Evolutionary conservation across 2,329 filamentous ascomycete genomes (phyloP).

Genomic region (Sporothrix mexicana): DNA sequence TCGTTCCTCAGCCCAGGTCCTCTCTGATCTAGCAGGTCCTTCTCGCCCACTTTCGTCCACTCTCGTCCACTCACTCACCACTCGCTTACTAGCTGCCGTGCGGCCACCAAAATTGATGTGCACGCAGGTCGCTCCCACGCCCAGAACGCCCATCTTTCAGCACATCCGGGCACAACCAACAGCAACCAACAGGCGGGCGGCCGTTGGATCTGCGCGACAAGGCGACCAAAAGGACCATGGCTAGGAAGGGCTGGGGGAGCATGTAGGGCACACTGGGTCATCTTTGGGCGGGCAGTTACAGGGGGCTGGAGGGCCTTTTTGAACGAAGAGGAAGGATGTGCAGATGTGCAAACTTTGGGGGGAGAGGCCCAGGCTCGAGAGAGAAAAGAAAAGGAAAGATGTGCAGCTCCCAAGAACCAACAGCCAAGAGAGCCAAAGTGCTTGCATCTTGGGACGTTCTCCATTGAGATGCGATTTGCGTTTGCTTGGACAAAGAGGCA

Average conservation of each 20-base stretch:
- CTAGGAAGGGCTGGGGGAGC: neutral
- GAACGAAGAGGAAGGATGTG: neutral
- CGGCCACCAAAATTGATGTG: conserved; percentile 19
- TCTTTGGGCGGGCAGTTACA: neutral
- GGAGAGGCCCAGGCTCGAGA: neutral
- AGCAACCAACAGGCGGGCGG: neutral
- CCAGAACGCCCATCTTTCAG: no score
- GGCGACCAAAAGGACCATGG: neutral
- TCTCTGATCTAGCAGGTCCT: neutral
- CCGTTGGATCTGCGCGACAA: conserved; percentile 19
- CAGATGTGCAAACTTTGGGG: neutral
- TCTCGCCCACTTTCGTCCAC: neutral
- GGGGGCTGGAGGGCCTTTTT: neutral
- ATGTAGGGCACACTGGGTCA: neutral
- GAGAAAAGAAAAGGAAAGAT: neutral
- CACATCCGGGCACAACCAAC: neutral
- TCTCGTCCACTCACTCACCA: neutral
- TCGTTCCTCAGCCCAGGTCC: neutral
- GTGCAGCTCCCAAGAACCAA: conserved; percentile 1
- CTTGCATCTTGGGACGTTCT: neutral
- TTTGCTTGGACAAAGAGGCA: no score
- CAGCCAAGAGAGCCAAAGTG: neutral
- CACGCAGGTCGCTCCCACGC: neutral
- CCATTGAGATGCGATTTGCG: neutral
- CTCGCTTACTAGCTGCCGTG: conserved; percentile 18